Base-by-base conservation (phyloP, 192 early-diverging fungal genomes). In the Pecoramyces ruminantium region DNA sequence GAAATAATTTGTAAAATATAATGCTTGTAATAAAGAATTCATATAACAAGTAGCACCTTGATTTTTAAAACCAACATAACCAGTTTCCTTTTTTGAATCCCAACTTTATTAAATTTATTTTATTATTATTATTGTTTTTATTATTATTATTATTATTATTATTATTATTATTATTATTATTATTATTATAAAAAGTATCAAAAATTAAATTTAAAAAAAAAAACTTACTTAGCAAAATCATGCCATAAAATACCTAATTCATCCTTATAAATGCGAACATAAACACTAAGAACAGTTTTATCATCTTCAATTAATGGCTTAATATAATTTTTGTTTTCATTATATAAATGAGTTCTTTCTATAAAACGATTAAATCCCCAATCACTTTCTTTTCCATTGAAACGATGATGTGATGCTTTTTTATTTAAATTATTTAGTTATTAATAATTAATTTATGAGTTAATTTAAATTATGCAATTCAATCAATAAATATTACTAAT, bases 21-120 rank as follows among this genome's bases (percentile, higher is more conserved):
- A 87, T 28, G 95, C 96, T 83, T 99, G 98, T 40, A 99, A 88
- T 27, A 98, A 87, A 78, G 96, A 97, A 88, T 98, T 99, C 96
- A 99, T 96, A 85, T 99, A 99, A 87, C 98, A 96, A 0, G 98
- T 99, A 2, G 96, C 96, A 25, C 96, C 98, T 85, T 98, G 97
- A 85, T 99, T 99, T 82, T 93, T 94, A 79, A 99, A 86, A 0
- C 96, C 97, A 29, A 98, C 95, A 85, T 88, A 96, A 16, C 97
- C 96, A 39, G 96, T 96, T 84, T 92, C 88, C 79, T 89, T 89
- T 84, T 94, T 95, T 29, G 96, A 98, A 83, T 96, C 94, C 79
- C 38, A 30, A 80, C 30, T 82, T 34, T 34, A 34, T 6, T 34
- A n/a, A n/a, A n/a, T n/a, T n/a, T n/a, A n/a, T n/a, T n/a, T n/a